Evolutionary conservation across 805 yeast species (phyloP), one percentile per base, ranked within the genome.

Genomic region (Yamadazyma tumulicola): DNA sequence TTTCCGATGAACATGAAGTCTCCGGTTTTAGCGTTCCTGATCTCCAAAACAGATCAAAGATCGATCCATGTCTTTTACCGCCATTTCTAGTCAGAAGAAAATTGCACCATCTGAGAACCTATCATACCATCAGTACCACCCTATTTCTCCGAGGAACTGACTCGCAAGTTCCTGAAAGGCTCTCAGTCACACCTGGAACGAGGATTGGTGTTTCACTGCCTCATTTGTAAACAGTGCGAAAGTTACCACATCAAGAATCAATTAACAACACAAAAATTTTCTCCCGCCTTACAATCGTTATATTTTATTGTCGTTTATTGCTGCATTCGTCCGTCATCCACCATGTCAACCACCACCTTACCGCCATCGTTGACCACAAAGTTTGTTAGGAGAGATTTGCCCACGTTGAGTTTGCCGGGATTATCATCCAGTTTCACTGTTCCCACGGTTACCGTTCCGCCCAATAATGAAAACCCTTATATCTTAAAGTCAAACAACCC

Each of bases 381-480:
- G 26, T 20, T 34, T 22, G 21, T 35, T n/a, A 35, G 35, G 13
- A 30, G 37, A 13, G 45, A 34, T 18, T 32, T 52, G 34, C 49
- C 55, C 10, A 31, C 43, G 6, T 17, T 34, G 18, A 28, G 42
- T 15, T 41, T 46, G 25, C 47, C 55, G 12, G 31, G 49, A 2
- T 34, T 47, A n/a, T 34, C 55, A 6, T 26, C 43, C 16, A 31
- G 51, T 2, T 64, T 37, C 35, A 68, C 75, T 14, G 65, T 75
- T 6, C 80, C 81, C 2, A 44, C 70, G 1, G 61, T 77, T 11
- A 57, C 69, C 1, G 75, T 79, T 9, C 95, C 95, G 0, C 62
- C 80, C 1, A 67, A 75, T 26, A 47, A 46, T 12, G 60, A 69
- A 32, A 86, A 86, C 55, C 95, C 95, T 8, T 79, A 72, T 48